Conservation (phyloP, 768 basidiomycete species). For the Cystofilobasidium bisporidii region DNA sequence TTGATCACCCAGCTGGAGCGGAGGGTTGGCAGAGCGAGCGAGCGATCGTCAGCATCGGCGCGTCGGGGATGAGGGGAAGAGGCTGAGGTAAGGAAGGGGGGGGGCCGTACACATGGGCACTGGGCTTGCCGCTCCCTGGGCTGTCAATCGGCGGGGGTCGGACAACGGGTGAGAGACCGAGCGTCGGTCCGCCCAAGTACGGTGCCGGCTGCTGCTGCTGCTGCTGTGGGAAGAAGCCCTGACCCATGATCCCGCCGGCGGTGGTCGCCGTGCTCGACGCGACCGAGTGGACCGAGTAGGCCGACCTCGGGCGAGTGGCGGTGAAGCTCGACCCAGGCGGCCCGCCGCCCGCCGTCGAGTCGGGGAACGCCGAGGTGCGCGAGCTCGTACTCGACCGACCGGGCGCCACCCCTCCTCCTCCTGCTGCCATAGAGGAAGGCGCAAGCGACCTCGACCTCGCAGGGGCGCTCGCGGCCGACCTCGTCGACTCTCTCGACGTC, state of each 20-base stretch:
- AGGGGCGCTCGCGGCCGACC: too few species aligned
- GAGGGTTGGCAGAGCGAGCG: too few species aligned
- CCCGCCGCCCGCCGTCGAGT: too few species aligned
- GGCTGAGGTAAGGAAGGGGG: not conserved
- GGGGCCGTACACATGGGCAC: slow-evolving; percentile 17
- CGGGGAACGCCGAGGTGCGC: too few species aligned
- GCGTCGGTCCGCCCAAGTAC: slow-evolving; percentile 17
- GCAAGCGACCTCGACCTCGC: too few species aligned
- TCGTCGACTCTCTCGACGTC: too few species aligned
- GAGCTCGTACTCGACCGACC: too few species aligned
- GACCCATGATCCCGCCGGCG: not conserved
- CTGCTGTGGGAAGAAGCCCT: too few species aligned
- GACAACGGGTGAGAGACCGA: slow-evolving; percentile 17
- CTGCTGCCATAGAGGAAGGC: too few species aligned
- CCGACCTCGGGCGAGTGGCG: not conserved
- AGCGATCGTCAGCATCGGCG: too few species aligned
- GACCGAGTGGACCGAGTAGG: not conserved
- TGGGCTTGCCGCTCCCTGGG: not conserved
- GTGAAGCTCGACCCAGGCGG: too few species aligned
- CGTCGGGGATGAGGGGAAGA: not conserved
- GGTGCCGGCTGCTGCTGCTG: slow-evolving; percentile 2
- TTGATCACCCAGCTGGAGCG: slow-evolving; percentile 17
- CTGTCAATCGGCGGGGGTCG: slow-evolving; percentile 5
- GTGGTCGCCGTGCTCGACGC: not conserved
- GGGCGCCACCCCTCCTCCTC: too few species aligned